Evolutionary conservation across 2,329 filamentous ascomycete species (phyloP).

Genomic region (Pseudogymnoascus sp.): DNA sequence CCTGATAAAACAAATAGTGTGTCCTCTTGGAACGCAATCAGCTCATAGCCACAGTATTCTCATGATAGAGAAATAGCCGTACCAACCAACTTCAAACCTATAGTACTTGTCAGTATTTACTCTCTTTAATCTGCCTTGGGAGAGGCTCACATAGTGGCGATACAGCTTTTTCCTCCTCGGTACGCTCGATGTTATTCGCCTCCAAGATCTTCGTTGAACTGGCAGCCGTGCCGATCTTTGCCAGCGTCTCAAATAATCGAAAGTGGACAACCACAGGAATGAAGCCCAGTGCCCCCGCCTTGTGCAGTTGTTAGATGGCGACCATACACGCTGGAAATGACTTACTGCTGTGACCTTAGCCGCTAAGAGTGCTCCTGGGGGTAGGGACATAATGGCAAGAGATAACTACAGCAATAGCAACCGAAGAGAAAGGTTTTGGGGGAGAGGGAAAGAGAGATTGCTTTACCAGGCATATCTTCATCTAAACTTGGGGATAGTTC

Average conservation of each 20-base stretch:
- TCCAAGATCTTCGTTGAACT: constrained; percentile 26
- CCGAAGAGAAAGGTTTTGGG: not conserved
- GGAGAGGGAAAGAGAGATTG: not conserved
- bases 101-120: not conserved
- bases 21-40: constrained; percentile 27
- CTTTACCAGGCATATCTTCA: not conserved
- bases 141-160: not conserved
- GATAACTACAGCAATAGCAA: not conserved
- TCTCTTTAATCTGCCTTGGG: not conserved
- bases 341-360: constrained; percentile 3
- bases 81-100: not conserved
- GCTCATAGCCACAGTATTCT: not conserved
- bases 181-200: constrained; percentile 18
- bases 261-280: constrained; percentile 33
- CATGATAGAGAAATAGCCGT: not conserved
- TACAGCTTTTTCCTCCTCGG: not conserved
- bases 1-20: constrained; percentile 33
- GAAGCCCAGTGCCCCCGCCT: constrained; percentile 33
- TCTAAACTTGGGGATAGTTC: not conserved
- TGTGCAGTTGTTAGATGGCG: not conserved
- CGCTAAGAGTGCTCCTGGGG: not conserved
- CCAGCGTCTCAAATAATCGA: constrained; percentile 28
- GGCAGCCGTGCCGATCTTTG: constrained; percentile 22
- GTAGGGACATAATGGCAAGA: not conserved
- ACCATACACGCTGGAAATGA: not conserved